Conservation (phyloP, 2,329 filamentous ascomycete genomes). For the Biscogniauxia marginata region DNA sequence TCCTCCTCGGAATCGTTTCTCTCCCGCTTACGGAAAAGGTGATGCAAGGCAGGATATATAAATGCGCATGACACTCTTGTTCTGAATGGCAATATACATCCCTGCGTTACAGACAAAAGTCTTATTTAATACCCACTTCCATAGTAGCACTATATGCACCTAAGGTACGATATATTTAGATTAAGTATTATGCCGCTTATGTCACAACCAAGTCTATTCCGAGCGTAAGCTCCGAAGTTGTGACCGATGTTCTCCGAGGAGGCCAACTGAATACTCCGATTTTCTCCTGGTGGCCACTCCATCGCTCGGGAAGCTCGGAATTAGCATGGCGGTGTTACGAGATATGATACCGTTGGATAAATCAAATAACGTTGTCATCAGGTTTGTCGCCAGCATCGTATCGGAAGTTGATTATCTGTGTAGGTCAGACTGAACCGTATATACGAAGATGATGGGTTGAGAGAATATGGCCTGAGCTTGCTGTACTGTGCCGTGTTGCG, state of each 20-base stretch:
- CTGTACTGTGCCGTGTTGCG: too few relatives aligned
- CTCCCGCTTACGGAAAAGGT: too few relatives aligned
- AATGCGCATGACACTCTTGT: too few relatives aligned
- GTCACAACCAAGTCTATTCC: not conserved
- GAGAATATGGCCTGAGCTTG: too few relatives aligned
- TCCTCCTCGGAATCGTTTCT: too few relatives aligned
- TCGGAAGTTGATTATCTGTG: not conserved
- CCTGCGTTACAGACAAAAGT: not conserved
- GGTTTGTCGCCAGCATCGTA: not conserved
- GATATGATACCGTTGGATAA: not conserved
- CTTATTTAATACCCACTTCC: not conserved
- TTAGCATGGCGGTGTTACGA: not conserved
- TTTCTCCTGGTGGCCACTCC: not conserved
- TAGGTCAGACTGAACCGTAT: not conserved
- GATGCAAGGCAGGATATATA: too few relatives aligned
- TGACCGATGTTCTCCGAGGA: not conserved
- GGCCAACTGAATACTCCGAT: not conserved
- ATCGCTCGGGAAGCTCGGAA: not conserved
- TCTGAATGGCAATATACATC: too few relatives aligned
- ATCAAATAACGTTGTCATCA: not conserved
- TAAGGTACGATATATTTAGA: not conserved
- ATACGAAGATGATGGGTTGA: not conserved
- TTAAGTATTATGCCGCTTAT: not conserved
- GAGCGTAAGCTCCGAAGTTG: not conserved
- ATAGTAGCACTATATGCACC: not conserved